Percentiles rank a stretch among this genome's conserved stretches.
These are phyloP conservation scores for Centrapalus pauciflorus DNA, from an alignment of 129 eudicot genomes.

Conservation along the genomic window DNA sequence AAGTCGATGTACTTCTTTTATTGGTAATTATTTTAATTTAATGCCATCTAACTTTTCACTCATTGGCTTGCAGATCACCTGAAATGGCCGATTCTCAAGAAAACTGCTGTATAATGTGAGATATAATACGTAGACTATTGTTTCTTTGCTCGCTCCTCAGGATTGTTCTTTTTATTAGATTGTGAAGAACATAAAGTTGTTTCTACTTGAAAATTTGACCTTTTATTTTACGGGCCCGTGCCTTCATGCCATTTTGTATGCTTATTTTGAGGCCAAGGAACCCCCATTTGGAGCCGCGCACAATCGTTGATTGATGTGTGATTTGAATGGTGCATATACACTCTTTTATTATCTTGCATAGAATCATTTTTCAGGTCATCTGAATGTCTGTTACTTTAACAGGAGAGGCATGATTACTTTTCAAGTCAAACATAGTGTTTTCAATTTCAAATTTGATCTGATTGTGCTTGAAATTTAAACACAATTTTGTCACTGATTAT, in stretches of 20 bases:
- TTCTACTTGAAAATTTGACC: slow-evolving; percentile 13
- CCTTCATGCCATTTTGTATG: slow-evolving; percentile 1
- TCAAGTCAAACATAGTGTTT: background rate
- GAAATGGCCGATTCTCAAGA: slow-evolving; percentile 73
- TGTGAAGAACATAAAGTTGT: slow-evolving; percentile 17
- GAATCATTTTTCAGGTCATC: too few relatives aligned
- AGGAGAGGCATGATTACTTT: background rate
- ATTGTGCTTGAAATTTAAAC: background rate
- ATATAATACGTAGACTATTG: slow-evolving; percentile 2
- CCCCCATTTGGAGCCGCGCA: background rate
- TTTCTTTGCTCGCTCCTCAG: slow-evolving; percentile 13
- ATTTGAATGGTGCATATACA: background rate
- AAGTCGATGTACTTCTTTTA: background rate
- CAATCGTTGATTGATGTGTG: background rate
- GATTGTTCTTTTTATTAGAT: slow-evolving; percentile 23
- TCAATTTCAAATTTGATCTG: too few relatives aligned
- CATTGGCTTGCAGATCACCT: slow-evolving; percentile 64
- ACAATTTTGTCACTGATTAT: too few relatives aligned
- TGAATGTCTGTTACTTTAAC: too few relatives aligned
- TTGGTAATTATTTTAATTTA: background rate
- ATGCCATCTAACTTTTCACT: background rate
- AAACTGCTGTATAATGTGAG: slow-evolving; percentile 82
- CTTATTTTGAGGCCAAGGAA: background rate
- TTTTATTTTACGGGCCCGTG: background rate
- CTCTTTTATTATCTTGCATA: background rate